Percentiles rank a stretch among this genome's conserved stretches.
Evolutionary conservation across 345 rosid species (phyloP).

Genomic region (Excoecaria agallocha): DNA sequence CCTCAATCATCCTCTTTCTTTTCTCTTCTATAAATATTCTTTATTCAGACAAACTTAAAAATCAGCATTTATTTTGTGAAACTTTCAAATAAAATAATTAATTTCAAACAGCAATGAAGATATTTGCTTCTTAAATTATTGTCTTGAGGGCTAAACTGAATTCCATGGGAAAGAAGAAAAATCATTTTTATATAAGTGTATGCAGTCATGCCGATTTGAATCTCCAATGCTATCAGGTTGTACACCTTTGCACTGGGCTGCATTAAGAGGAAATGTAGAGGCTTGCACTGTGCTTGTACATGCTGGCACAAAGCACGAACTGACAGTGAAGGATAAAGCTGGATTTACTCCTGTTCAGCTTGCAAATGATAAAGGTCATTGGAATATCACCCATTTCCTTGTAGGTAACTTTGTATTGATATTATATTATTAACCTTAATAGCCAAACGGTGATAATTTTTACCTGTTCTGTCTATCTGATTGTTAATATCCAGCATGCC

Average conservation of each 20-base stretch:
- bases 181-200: not conserved
- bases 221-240: slow-evolving; percentile 54
- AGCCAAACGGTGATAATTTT: not conserved
- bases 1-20: not conserved
- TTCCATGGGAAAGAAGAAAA: no score
- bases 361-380: slow-evolving; percentile 95
- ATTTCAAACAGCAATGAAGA: not conserved
- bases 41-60: no score
- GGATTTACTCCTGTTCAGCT: slow-evolving; percentile 84
- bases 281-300: slow-evolving; percentile 79
- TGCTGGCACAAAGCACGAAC: slow-evolving; percentile 81
- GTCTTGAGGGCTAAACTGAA: no score
- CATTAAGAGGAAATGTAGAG: slow-evolving; percentile 67
- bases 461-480: slow-evolving; percentile 3
- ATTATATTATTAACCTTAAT: slow-evolving; percentile 26
- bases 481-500: not conserved
- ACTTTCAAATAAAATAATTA: no score
- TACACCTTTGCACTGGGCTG: slow-evolving; percentile 99
- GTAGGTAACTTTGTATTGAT: slow-evolving; percentile 60
- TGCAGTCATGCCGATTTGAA: not conserved
- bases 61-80: no score
- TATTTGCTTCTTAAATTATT: not conserved
- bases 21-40: no score
- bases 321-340: slow-evolving; percentile 67
- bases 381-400: slow-evolving; percentile 74